Base-by-base conservation (phyloP, 2,329 filamentous ascomycete genomes). In the Talaromyces sp. region DNA sequence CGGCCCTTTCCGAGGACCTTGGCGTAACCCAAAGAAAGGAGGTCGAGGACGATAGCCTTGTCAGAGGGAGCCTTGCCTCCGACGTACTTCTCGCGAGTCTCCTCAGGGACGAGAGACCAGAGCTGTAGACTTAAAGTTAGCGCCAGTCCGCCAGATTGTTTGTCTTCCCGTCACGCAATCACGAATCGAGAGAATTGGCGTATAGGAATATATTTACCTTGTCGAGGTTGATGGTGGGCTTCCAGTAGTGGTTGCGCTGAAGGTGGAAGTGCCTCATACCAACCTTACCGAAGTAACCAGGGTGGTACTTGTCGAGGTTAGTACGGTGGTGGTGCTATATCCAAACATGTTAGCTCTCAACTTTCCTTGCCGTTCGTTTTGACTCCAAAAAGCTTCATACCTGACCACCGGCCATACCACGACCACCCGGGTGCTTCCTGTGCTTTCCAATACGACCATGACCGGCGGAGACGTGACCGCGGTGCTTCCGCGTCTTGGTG, bases 1-100 rank as follows among this genome's bases (percentile, higher is more conserved):
- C 93, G 88, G 80, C 94, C 94, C 87, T 99, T 99, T 78, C 94
- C 95, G 76, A 99, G 89, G 69, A 99, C 87, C 84, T 99, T 99
- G 76, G 91, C 89, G 87, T 97, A 99, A 71, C 95, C 94, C 79
- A 96, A 88, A 71, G 91, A 84, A 66, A 97, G 88, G 78, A 99
- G 90, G 83, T 99, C 93, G 83, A 99, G 87, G 75, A 99, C 94
- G 76, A 94, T 94, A 65, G 93, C 91, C 77, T 89, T 96, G 79
- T 96, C 91, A 77, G 86, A 87, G 81, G 91, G 90, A 68, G 78
- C 75, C 78, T 89, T 86, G 73, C 80, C 78, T 67, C 80, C 79
- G 73, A 97, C 78, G 85, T 97, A 97, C 79, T 91, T 87, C 52
- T 96, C 91, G 74, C 95, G 93, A 78, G 90, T 87, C 82, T 99